These are phyloP conservation scores for Sarocladium brachiariae DNA, from an alignment of 2,329 filamentous ascomycete species.

Conservation along the genomic window DNA sequence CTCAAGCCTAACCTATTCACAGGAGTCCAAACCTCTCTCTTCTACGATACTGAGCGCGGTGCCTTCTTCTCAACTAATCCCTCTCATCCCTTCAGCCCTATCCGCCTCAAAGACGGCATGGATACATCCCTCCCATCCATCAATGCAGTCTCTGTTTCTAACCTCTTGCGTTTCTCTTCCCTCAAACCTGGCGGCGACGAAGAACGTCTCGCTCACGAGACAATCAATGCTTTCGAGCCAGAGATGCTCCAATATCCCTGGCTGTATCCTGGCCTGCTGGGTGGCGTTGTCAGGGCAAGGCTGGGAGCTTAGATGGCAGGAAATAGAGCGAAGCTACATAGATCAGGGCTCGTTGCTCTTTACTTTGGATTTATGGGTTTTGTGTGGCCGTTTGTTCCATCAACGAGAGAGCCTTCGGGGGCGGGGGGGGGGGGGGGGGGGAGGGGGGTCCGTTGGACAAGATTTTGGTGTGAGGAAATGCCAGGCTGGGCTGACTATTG, in stretches of 20 bases:
- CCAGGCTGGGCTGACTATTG: no score
- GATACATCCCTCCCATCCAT: slow-evolving; percentile 85
- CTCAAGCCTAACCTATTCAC: background rate
- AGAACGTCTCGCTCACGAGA: slow-evolving; percentile 59
- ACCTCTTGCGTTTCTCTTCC: slow-evolving; percentile 73
- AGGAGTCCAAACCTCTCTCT: slow-evolving; percentile 68
- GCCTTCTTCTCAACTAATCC: slow-evolving; percentile 69
- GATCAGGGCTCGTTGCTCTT: background rate
- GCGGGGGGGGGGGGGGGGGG: no score
- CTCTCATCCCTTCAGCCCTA: slow-evolving; percentile 61
- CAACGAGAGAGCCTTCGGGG: no score
- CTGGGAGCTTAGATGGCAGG: slow-evolving; percentile 54
- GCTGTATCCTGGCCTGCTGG: slow-evolving; percentile 77
- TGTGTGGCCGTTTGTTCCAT: no score
- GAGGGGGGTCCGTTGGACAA: no score
- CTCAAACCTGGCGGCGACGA: slow-evolving; percentile 62
- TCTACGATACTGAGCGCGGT: slow-evolving; percentile 62
- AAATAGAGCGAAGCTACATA: background rate
- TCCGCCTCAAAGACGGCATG: slow-evolving; percentile 92
- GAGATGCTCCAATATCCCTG: slow-evolving; percentile 92
- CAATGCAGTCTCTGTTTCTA: slow-evolving; percentile 80
- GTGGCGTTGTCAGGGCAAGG: slow-evolving; percentile 65
- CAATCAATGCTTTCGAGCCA: slow-evolving; percentile 78
- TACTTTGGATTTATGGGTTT: no score
- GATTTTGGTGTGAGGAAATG: no score